Base-by-base conservation (phyloP, 768 basidiomycete genomes). In the Pulveroboletus sp. region DNA sequence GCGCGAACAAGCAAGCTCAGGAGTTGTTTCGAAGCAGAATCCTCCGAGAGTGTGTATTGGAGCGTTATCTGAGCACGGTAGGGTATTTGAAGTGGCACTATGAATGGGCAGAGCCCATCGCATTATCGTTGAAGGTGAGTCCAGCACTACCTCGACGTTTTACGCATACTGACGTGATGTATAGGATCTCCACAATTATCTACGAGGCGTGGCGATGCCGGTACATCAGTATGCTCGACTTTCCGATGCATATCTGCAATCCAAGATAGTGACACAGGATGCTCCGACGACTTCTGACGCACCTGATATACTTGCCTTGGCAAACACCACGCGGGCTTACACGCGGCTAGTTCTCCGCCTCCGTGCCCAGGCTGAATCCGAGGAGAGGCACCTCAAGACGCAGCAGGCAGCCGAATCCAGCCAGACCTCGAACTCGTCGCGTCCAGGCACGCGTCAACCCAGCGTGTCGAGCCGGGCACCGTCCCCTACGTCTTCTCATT, bases 321-420 rank as follows among this genome's bases (percentile, higher is more conserved):
- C 81, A 13, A 76, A 77, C 5, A 81, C 86, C 0, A 79, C 85
- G 13, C 78, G 89, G 3, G 80, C 89, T 2, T 93, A 89, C 63
- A 86, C 83, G 1, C 80, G 87, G n/a, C 79, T 93, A 5, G 80
- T 92, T 1, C 71, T 92, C 24, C 80, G 90, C 14, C 74, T 93
- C 15, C 79, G 90, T 8, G 80, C 80, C 0, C 89, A 92, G 56
- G 90, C 87, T 0, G 90, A 93, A 59, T 81, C 79, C 67, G 76
- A 74, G 44, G 66, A 65, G 9, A 62, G 38, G 44, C 47, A 54
- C 47, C 14, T 65, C 37, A 57, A 58, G 28, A 59, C 60, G 21
- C 35, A 55, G 17, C 38, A 28, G 15, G 38, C 38, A 3, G 44
- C 50, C 10, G 59, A 47, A 35, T 36, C 46, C 13, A 49, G 5